Evolutionary conservation across 2,329 filamentous ascomycete species (phyloP), one percentile per base, ranked within the genome.

Genomic region (Curvularia spicifera): DNA sequence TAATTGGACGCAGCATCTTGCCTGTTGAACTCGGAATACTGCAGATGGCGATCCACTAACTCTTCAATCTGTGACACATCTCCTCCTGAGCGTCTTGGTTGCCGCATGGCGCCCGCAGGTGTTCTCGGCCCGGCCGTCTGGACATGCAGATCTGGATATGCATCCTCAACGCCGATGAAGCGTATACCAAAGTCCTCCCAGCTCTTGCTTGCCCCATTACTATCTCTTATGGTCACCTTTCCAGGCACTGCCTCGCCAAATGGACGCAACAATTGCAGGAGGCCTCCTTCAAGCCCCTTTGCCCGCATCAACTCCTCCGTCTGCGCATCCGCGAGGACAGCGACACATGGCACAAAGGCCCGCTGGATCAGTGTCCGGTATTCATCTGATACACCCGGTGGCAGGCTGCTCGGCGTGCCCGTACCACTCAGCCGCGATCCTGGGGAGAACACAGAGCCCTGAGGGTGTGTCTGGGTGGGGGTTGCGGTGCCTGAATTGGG

Each of bases 111-210:
- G 35, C 66, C 70, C n/a, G 68, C 63, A 5, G 73, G 71, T 12
- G 62, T 61, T 35, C 68, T 61, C 57, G 66, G 66, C 2, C 67
- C 68, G 13, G 60, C 57, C 18, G 66, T 66, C 18, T 72, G 67
- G 26, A 67, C 57, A 13, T 69, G 67, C 18, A 78, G 73, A 44
- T 79, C 80, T 51, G 78, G 71, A 43, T 82, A 71, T 28, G 80
- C 80, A 69, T 83, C 80, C 57, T 87, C 87, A 53, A 96, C 85
- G 57, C 87, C 85, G 5, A 90, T 87, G 75, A 99, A 97, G 54
- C 92, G 89, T 57, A 99, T 85, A 0, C 91, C 89, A 77, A 93
- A 99, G 75, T 98, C 93, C 54, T 97, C 94, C 80, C 90, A 94
- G 39, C 87, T 85, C 71, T 87, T 87, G 73, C 92, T 93, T 43